phyloP scores from a whole-genome alignment of 108 stramenopile genomes.

The Aurantiochytrium sp. region DNA sequence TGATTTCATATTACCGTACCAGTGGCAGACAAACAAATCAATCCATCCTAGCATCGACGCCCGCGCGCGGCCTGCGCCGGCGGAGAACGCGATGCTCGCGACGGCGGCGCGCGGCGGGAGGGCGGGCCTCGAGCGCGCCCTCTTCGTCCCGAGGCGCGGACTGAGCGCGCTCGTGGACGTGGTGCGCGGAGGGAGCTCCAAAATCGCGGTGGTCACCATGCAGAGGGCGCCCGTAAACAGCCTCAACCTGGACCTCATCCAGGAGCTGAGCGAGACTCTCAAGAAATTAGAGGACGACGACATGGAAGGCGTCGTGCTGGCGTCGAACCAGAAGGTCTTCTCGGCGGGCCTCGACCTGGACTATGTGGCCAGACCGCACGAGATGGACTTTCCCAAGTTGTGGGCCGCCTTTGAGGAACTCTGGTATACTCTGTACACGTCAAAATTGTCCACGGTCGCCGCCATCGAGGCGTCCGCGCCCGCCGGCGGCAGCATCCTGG shows the following conservation, averaged over 20 bases:
- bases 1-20: too few relatives aligned
- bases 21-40: too few relatives aligned
- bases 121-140: too few relatives aligned
- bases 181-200: background rate
- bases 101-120: too few relatives aligned
- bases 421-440: background rate
- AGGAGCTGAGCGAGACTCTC: background rate
- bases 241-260: background rate
- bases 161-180: background rate
- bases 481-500: background rate
- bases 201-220: background rate
- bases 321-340: slow-evolving; percentile 21
- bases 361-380: background rate
- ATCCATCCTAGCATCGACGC: too few relatives aligned
- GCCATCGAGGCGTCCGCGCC: background rate
- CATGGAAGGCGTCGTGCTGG: background rate
- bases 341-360: background rate
- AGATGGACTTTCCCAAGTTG: background rate
- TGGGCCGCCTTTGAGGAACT: background rate
- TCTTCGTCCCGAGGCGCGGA: too few relatives aligned
- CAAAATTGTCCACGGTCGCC: background rate
- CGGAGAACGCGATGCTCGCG: too few relatives aligned
- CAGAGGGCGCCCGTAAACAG: background rate
- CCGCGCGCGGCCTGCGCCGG: too few relatives aligned
- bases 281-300: background rate